These are phyloP conservation scores for Chlorella sp. DNA, from an alignment of 139 green algal genomes.

Conservation along the genomic window DNA sequence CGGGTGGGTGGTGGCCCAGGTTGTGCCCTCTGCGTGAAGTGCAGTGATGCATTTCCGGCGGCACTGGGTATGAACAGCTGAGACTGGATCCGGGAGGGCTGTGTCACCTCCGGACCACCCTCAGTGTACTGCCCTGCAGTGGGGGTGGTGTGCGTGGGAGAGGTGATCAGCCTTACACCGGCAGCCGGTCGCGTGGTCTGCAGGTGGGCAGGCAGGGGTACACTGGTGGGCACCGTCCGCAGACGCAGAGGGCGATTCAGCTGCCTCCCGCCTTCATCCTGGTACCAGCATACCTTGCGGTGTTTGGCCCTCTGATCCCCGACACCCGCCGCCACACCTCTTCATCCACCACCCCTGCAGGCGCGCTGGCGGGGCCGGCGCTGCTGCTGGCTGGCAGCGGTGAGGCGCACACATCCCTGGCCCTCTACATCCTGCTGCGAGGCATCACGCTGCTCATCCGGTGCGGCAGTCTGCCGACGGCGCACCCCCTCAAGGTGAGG, in stretches of 20 bases:
- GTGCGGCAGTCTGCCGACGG: slow-evolving; percentile 79
- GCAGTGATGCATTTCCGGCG: too few species aligned
- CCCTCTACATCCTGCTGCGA: slow-evolving; percentile 85
- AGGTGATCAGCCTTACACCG: neutral
- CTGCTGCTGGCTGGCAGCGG: slow-evolving; percentile 77
- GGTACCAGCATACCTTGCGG: too few species aligned
- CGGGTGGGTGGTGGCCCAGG: neutral
- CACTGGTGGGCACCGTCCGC: too few species aligned
- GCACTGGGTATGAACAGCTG: too few species aligned
- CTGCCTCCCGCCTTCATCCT: too few species aligned
- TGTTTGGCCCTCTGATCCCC: neutral
- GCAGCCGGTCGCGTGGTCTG: neutral
- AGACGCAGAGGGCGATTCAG: too few species aligned
- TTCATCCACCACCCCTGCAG: slow-evolving; percentile 44
- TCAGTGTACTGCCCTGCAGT: too few species aligned
- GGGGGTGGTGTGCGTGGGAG: too few species aligned
- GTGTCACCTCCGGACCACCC: too few species aligned
- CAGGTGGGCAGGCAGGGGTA: too few species aligned
- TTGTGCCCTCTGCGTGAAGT: neutral
- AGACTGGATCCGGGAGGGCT: too few species aligned
- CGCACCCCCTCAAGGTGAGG: slow-evolving; percentile 24
- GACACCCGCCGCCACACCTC: neutral
- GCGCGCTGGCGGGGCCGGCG: slow-evolving; percentile 81
- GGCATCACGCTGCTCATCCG: slow-evolving; percentile 88
- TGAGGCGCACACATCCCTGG: slow-evolving; percentile 82